Percentiles rank a stretch among this genome's conserved stretches.
phyloP scores from a whole-genome alignment of 192 early-diverging fungal genomes.

The Helicostylum pulchrum region DNA sequence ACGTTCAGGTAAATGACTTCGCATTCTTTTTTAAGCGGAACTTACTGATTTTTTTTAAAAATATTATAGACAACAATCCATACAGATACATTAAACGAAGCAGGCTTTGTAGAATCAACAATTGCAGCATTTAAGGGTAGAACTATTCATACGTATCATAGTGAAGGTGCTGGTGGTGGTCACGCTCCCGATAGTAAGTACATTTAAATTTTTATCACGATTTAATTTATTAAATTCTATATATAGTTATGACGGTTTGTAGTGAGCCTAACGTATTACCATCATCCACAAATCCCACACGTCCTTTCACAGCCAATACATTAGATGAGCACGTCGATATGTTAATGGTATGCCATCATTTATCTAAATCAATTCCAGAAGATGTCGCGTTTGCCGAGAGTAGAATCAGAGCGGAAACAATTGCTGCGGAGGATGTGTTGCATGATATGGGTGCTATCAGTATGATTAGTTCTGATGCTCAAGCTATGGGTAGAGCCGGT shows the following conservation, averaged over 20 bases:
- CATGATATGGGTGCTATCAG: constrained; percentile 94
- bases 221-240: background rate
- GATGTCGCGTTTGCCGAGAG: constrained; percentile 97
- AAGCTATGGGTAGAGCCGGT: constrained; percentile 96
- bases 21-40: background rate
- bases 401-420: constrained; percentile 94
- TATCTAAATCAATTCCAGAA: constrained; percentile 89
- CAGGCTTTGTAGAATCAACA: constrained; percentile 92
- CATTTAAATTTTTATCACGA: background rate
- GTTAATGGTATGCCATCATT: constrained; percentile 98
- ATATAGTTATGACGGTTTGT: constrained; percentile 62
- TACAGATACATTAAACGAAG: constrained; percentile 96
- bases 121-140: constrained; percentile 86
- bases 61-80: constrained; percentile 78
- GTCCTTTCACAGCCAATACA: constrained; percentile 94
- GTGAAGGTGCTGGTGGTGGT: constrained; percentile 95
- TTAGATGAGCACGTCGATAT: constrained; percentile 98
- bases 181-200: constrained; percentile 78
- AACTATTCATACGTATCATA: constrained; percentile 96
- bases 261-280: constrained; percentile 87
- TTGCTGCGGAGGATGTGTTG: constrained; percentile 94
- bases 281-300: constrained; percentile 92
- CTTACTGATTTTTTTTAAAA: background rate
- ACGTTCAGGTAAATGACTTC: constrained; percentile 59
- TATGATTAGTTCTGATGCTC: constrained; percentile 90